Evolutionary conservation across 1,284 basidiomycete species (phyloP), one percentile per base, ranked within the genome.

Genomic region (Malassezia slooffiae): DNA sequence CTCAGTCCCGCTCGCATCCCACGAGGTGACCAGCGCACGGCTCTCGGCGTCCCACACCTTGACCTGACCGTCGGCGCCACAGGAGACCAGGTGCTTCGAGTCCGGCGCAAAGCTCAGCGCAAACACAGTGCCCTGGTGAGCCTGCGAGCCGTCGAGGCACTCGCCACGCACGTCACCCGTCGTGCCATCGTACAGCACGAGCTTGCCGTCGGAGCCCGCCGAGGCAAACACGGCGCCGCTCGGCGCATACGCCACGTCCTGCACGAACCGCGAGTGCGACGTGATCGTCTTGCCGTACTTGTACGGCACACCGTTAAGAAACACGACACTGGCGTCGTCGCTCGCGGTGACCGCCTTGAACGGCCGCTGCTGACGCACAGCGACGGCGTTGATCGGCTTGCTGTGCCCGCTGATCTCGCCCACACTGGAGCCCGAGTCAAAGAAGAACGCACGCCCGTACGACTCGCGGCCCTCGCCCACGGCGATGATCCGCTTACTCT

Each of bases 361-460:
- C 0, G 93, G 93, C 24, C 93, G 76, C 62, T 87, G 82, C 34
- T 82, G 78, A 33, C 88, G 79, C 50, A 97, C 83, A n/a, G 86
- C 79, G 1, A 95, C 85, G 0, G 88, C 81, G 52, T 90, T 97
- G 68, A 96, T 79, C 9, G 83, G 83, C 77, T 96, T 96, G 36
- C 82, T 81, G 71, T 97, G 90, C 0, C 91, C 93, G 13, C 77
- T 77, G 49, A 97, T 88, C 58, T 91, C 88, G n/a, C 93, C 93
- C 1, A 82, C 85, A 3, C 83, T 85, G 5, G 83, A 79, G 1
- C 93, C 93, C 22, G 80, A 61, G 52, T 72, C 71, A 23, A 71
- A 80, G 57, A 53, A 42, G 41, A 69, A 67, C 5, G 61, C 64
- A 20, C 56, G 52, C 4, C 62, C 64, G 35, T 61, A 67, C 81